Conservation (phyloP, 768 basidiomycete genomes). For the Lanmaoa pseudosensibilis region DNA sequence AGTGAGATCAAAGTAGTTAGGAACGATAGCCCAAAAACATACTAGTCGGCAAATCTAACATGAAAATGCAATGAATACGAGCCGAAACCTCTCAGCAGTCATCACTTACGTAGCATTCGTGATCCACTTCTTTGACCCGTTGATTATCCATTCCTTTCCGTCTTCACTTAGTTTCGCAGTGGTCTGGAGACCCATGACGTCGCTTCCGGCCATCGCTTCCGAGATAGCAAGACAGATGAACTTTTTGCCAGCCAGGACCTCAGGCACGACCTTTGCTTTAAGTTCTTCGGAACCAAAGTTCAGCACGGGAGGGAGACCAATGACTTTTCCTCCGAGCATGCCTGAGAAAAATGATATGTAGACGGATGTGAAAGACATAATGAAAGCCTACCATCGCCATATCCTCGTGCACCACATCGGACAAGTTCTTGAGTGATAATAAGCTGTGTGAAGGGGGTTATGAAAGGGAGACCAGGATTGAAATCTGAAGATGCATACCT, state of each 20-base stretch:
- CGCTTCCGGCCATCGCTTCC: conserved; percentile 73
- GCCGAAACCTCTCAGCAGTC: background rate
- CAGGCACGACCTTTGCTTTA: conserved; percentile 47
- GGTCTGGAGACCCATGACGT: conserved; percentile 64
- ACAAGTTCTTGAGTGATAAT: conserved; percentile 65
- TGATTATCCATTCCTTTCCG: conserved; percentile 67
- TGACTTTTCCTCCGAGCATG: conserved; percentile 60
- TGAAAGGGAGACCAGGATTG: background rate
- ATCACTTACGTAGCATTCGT: conserved; percentile 51
- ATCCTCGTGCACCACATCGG: conserved; percentile 58
- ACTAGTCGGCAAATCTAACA: conserved; percentile 43
- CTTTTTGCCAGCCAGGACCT: conserved; percentile 61
- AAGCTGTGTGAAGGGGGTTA: conserved; percentile 34
- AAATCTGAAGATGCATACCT: conserved; percentile 46
- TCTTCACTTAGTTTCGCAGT: conserved; percentile 63
- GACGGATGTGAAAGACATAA: background rate
- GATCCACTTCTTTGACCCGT: conserved; percentile 77
- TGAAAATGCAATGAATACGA: conserved; percentile 5
- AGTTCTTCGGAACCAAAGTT: conserved; percentile 61
- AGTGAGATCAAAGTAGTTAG: background rate
- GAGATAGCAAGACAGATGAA: conserved; percentile 74
- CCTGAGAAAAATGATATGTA: conserved; percentile 11
- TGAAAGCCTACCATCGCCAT: conserved; percentile 55
- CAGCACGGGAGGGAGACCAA: conserved; percentile 70
- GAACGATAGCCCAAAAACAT: background rate